Percentiles rank a stretch among this genome's conserved stretches.
Evolutionary conservation across 805 yeast genomes (phyloP).

Genomic region (Yamadazyma endophytica): DNA sequence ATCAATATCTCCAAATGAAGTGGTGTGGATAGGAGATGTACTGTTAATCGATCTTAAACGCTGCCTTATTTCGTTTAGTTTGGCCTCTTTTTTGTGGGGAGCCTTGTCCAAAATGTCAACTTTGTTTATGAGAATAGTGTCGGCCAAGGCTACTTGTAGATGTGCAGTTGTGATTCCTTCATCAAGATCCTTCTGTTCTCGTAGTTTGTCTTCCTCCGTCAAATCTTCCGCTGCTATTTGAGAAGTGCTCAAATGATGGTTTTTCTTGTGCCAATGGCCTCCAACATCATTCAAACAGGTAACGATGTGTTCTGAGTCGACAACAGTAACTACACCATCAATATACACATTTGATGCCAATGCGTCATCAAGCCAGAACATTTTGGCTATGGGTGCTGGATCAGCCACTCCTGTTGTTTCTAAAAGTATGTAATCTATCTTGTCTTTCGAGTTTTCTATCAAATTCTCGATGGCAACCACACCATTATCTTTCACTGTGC

Average conservation of each 20-base stretch:
- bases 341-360: constrained; percentile 78
- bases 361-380: constrained; percentile 97
- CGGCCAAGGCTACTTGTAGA: constrained; percentile 87
- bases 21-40: constrained; percentile 60
- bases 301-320: constrained; percentile 68
- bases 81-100: constrained; percentile 4
- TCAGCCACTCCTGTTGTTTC: constrained; percentile 98
- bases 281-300: constrained; percentile 67
- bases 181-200: constrained; percentile 24
- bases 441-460: constrained; percentile 63
- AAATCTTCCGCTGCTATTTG: constrained; percentile 17
- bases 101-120: constrained; percentile 45
- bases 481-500: constrained; percentile 93
- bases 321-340: constrained; percentile 87
- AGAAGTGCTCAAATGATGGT: constrained; percentile 20
- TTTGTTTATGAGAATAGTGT: constrained; percentile 75
- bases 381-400: constrained; percentile 93
- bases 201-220: constrained; percentile 26
- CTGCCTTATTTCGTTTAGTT: constrained; percentile 25
- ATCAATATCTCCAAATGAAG: constrained; percentile 74
- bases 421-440: constrained; percentile 83
- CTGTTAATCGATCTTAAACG: constrained; percentile 57
- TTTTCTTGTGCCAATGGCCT: constrained; percentile 60
- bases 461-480: constrained; percentile 90
- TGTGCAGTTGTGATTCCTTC: constrained; percentile 74